A percentile compares a stretch with the other conserved stretches of the same genome.
phyloP scores from a whole-genome alignment of 306 rosid genomes.

The Dryas alaskensis region DNA sequence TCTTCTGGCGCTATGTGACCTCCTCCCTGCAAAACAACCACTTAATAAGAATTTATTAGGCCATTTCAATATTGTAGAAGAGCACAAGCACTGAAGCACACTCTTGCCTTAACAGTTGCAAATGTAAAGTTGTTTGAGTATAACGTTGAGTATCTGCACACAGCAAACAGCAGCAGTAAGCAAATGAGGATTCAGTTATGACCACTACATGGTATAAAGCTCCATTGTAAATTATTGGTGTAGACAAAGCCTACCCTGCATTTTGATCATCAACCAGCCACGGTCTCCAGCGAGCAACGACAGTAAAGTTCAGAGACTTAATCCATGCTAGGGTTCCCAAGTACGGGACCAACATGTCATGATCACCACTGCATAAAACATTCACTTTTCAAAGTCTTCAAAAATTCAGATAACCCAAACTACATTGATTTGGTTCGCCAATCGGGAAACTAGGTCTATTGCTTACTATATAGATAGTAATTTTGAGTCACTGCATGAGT shows the following conservation, averaged over 20 bases:
- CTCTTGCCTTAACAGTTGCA: conserved; percentile 47
- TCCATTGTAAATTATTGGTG: too few species aligned
- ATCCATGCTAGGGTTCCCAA: conserved; percentile 51
- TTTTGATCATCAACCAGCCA: conserved; percentile 43
- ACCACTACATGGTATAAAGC: background rate
- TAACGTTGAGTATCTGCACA: conserved; percentile 8
- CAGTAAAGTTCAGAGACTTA: conserved; percentile 42
- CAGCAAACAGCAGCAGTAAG: background rate
- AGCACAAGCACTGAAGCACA: background rate
- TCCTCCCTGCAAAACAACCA: conserved; percentile 14
- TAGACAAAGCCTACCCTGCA: conserved; percentile 40
- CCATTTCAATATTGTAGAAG: background rate
- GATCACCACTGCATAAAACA: conserved; percentile 47
- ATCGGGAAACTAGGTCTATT: background rate
- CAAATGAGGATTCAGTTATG: background rate
- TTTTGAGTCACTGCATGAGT: too few species aligned
- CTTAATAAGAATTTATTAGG: background rate
- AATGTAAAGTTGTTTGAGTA: conserved; percentile 44
- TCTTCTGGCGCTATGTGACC: conserved; percentile 31
- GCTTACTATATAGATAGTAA: background rate
- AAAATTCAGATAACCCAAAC: background rate
- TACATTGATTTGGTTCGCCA: background rate
- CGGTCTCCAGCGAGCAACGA: conserved; percentile 42
- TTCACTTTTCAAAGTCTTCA: background rate
- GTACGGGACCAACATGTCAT: conserved; percentile 38